phyloP scores from a whole-genome alignment of 257 asterid species.

The Solanum pennellii region DNA sequence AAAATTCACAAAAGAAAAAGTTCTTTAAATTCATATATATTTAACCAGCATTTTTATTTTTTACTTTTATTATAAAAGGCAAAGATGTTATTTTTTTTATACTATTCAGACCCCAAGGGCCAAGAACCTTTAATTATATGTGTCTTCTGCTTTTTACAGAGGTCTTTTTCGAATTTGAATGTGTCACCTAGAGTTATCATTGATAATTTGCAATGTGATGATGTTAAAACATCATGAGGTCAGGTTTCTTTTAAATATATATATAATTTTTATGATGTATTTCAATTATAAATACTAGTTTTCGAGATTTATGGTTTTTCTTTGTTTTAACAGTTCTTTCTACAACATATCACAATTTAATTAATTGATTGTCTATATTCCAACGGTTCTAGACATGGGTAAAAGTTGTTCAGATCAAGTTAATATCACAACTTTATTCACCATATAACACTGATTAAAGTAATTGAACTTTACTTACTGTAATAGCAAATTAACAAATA shows the following conservation, averaged over 20 bases:
- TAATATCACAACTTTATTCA: not conserved
- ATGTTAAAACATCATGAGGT: not conserved
- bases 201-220: conserved; percentile 8
- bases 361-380: not conserved
- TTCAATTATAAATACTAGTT: not conserved
- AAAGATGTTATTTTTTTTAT: not conserved
- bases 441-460: too few species aligned
- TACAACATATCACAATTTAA: not conserved
- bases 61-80: not conserved
- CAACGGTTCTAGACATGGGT: not conserved
- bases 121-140: not conserved
- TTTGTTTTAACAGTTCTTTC: not conserved
- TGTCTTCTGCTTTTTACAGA: not conserved
- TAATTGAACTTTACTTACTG: too few species aligned
- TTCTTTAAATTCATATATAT: not conserved
- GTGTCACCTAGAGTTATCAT: conserved; percentile 14
- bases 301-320: not conserved
- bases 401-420: not conserved
- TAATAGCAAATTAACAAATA: too few species aligned
- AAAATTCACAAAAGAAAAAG: not conserved
- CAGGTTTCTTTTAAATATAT: not conserved
- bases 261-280: not conserved
- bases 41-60: not conserved
- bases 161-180: not conserved
- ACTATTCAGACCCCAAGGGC: not conserved